These are phyloP conservation scores for Quercus parvula DNA, from an alignment of 306 rosid genomes.

Conservation along the genomic window DNA sequence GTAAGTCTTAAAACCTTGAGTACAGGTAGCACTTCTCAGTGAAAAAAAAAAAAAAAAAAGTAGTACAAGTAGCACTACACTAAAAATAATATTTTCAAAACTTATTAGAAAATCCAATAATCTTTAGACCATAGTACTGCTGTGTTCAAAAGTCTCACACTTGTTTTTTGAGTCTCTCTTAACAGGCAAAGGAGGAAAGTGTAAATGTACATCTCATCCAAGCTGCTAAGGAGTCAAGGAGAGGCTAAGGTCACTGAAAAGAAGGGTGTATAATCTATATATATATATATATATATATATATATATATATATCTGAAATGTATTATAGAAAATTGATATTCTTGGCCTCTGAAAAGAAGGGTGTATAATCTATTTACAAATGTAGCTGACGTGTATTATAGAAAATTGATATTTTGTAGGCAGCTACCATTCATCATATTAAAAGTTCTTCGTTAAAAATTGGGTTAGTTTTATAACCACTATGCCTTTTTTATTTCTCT, in stretches of 20 bases:
- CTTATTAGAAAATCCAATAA: background rate
- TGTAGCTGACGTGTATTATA: background rate
- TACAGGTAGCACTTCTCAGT: background rate
- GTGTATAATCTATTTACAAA: no score
- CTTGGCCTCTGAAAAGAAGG: no score
- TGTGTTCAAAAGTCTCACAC: background rate
- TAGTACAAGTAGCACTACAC: background rate
- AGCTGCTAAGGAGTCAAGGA: constrained; percentile 13
- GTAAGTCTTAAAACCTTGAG: no score
- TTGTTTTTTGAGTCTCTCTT: background rate
- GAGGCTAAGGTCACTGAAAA: background rate
- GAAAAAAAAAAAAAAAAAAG: background rate
- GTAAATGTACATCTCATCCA: constrained; percentile 32
- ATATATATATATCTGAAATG: background rate
- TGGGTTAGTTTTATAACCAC: no score
- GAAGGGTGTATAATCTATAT: background rate
- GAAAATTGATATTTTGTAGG: background rate
- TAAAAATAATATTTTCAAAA: background rate
- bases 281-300: no score
- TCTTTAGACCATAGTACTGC: background rate
- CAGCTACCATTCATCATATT: background rate
- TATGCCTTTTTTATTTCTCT: no score
- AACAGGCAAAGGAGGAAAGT: constrained; percentile 39
- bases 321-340: no score
- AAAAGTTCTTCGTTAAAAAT: background rate